Conservation (phyloP, 106 monocot species). For the Platanthera zijinensis region DNA sequence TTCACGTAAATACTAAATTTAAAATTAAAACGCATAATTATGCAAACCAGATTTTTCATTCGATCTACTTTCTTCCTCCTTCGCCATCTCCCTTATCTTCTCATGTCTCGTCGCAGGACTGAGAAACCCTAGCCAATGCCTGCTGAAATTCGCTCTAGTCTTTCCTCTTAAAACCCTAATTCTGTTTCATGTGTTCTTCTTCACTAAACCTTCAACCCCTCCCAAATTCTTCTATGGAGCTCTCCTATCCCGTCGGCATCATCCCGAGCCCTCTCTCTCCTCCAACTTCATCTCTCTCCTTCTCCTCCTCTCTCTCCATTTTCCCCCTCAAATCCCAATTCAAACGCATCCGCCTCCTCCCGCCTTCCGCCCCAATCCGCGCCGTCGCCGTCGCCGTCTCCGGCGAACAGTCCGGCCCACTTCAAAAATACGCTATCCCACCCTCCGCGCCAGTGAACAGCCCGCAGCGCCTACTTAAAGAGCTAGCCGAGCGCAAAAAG, state of each 20-base stretch:
- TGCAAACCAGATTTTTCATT: no score
- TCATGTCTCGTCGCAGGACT: no score
- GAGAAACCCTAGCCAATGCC: not conserved
- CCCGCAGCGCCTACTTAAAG: slow-evolving; percentile 72
- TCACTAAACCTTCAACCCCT: not conserved
- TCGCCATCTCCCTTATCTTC: no score
- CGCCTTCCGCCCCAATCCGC: slow-evolving; percentile 3
- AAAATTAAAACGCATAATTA: no score
- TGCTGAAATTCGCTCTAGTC: not conserved
- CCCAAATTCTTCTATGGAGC: not conserved
- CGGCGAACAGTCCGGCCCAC: slow-evolving; percentile 9
- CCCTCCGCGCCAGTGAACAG: slow-evolving; percentile 43
- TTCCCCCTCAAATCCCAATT: slow-evolving; percentile 7
- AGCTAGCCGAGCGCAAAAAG: slow-evolving; percentile 88
- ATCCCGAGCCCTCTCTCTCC: not conserved
- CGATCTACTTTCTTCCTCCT: no score
- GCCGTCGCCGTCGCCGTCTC: slow-evolving; percentile 35
- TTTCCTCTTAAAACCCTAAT: not conserved
- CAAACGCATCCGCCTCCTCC: not conserved
- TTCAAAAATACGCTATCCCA: slow-evolving; percentile 1
- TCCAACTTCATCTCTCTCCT: slow-evolving; percentile 29
- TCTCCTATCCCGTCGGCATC: slow-evolving; percentile 7
- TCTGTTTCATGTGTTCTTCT: not conserved
- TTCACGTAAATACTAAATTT: no score
- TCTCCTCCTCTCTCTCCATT: slow-evolving; percentile 42